These are phyloP conservation scores for Aphanoascus verrucosus DNA, from an alignment of 2,329 filamentous ascomycete species.

Conservation along the genomic window DNA sequence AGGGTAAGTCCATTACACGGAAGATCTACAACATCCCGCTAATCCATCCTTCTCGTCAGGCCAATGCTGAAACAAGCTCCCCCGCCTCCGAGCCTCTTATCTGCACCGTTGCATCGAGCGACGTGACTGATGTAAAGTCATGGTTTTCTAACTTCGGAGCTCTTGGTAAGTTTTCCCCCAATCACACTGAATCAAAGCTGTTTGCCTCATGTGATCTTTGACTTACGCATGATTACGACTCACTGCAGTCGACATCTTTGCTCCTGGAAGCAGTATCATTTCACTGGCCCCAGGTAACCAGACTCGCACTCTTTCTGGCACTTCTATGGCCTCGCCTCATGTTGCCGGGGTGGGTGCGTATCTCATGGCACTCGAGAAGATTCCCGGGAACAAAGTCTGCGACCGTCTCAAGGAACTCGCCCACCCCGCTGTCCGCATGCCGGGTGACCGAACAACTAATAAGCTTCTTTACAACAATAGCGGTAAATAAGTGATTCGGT, in stretches of 20 bases:
- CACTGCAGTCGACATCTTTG: conserved; percentile 47
- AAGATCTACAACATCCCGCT: conserved; percentile 14
- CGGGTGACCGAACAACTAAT: conserved; percentile 20
- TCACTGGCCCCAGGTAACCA: conserved; percentile 41
- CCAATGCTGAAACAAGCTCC: not conserved
- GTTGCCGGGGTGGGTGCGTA: conserved; percentile 47
- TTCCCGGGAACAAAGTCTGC: conserved; percentile 37
- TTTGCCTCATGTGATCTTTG: not conserved
- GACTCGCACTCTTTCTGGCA: conserved; percentile 35
- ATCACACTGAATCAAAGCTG: not conserved
- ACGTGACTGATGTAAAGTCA: conserved; percentile 25
- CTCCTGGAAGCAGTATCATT: conserved; percentile 44
- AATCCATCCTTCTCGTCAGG: not conserved
- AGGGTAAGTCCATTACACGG: conserved; percentile 20
- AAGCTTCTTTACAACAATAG: conserved; percentile 24
- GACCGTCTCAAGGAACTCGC: conserved; percentile 46
- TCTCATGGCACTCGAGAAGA: conserved; percentile 41
- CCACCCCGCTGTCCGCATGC: conserved; percentile 18
- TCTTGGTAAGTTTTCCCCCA: conserved; percentile 22
- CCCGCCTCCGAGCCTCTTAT: conserved; percentile 31
- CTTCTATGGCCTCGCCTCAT: conserved; percentile 32
- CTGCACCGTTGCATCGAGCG: conserved; percentile 35
- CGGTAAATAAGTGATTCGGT: not conserved
- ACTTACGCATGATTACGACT: not conserved
- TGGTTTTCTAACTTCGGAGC: conserved; percentile 34